These are phyloP conservation scores for Porcisia hertigi DNA, from an alignment of 208 protist species.

Conservation along the genomic window DNA sequence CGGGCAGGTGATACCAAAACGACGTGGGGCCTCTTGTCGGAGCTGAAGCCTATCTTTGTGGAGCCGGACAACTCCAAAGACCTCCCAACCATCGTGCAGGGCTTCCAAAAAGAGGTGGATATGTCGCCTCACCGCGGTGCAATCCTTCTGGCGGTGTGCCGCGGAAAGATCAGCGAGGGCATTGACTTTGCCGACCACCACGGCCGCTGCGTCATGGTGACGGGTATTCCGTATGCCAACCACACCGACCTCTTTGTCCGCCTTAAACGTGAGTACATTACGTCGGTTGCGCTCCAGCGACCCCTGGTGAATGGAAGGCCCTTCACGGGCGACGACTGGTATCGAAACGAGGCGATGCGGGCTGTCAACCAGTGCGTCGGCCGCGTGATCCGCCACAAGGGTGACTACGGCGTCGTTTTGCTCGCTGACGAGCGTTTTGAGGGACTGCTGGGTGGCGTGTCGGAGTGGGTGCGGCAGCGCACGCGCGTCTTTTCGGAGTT, in stretches of 20 bases:
- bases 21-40: slow-evolving; percentile 79
- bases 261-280: slow-evolving; percentile 83
- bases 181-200: slow-evolving; percentile 97
- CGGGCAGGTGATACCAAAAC: slow-evolving; percentile 45
- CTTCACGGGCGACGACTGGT: slow-evolving; percentile 95
- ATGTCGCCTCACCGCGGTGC: slow-evolving; percentile 64
- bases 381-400: slow-evolving; percentile 96
- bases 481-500: slow-evolving; percentile 60
- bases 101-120: slow-evolving; percentile 80
- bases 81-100: slow-evolving; percentile 50
- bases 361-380: slow-evolving; percentile 98
- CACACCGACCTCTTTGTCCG: slow-evolving; percentile 89
- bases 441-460: slow-evolving; percentile 35
- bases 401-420: slow-evolving; percentile 96
- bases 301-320: slow-evolving; percentile 67
- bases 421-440: slow-evolving; percentile 95
- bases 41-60: slow-evolving; percentile 87
- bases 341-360: slow-evolving; percentile 93
- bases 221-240: slow-evolving; percentile 94
- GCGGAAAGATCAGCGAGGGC: slow-evolving; percentile 98
- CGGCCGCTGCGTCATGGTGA: slow-evolving; percentile 95
- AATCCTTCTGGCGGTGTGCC: slow-evolving; percentile 95
- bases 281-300: slow-evolving; percentile 51
- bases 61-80: slow-evolving; percentile 68
- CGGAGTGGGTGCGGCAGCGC: slow-evolving; percentile 65